A percentile compares a stretch with the other conserved stretches of the same genome.
These are phyloP conservation scores for Dissoconium aciculare DNA, from an alignment of 2,329 filamentous ascomycete species.

Conservation along the genomic window DNA sequence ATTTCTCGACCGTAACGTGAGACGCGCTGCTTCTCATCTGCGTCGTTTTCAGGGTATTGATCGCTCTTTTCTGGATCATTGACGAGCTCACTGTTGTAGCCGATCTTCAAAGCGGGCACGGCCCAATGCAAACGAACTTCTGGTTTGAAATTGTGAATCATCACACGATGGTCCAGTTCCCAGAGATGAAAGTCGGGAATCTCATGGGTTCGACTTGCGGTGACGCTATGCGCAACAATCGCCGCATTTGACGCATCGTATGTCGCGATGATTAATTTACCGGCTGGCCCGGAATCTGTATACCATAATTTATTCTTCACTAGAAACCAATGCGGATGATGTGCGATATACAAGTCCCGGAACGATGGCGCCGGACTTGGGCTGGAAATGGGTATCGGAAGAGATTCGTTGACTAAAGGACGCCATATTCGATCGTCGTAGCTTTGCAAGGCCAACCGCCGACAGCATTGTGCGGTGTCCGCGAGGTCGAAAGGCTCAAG, in stretches of 20 bases:
- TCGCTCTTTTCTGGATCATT: too few relatives aligned
- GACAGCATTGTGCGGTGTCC: conserved; percentile 46
- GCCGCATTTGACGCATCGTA: conserved; percentile 59
- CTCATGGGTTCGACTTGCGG: conserved; percentile 46
- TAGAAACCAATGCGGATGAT: conserved; percentile 76
- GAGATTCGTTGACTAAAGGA: conserved; percentile 49
- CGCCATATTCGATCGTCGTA: conserved; percentile 59
- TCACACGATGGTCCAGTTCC: conserved; percentile 40
- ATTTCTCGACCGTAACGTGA: conserved; percentile 36
- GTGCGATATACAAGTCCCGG: conserved; percentile 55
- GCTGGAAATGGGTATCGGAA: conserved; percentile 42
- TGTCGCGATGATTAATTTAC: conserved; percentile 59
- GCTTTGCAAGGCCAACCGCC: conserved; percentile 41
- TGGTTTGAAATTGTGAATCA: conserved; percentile 60
- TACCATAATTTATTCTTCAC: conserved; percentile 75
- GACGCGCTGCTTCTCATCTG: conserved; percentile 9
- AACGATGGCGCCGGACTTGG: conserved; percentile 49
- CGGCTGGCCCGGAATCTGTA: conserved; percentile 55
- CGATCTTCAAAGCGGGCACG: conserved; percentile 44
- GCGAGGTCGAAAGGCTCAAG: conserved; percentile 52
- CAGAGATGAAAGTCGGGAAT: conserved; percentile 45
- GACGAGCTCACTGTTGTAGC: too few relatives aligned
- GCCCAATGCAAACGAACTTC: conserved; percentile 57
- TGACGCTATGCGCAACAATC: conserved; percentile 66
- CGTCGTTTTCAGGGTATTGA: conserved; percentile 10